These are phyloP conservation scores for Pittosporum tobira DNA, from an alignment of 129 eudicot species.

Conservation along the genomic window DNA sequence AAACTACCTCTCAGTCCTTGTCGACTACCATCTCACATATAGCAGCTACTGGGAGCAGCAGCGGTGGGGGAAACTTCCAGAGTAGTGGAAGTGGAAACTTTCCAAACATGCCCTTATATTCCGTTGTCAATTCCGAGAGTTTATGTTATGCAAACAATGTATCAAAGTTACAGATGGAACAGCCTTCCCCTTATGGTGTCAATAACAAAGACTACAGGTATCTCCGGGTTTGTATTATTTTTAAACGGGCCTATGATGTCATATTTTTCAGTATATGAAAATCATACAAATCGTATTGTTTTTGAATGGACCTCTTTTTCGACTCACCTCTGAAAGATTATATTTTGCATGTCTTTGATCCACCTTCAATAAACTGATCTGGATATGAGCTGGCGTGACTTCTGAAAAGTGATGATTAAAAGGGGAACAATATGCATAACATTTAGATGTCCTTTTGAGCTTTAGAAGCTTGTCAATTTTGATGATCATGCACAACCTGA, in stretches of 20 bases:
- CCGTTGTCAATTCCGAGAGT: conserved; percentile 33
- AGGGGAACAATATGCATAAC: no score
- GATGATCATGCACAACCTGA: background rate
- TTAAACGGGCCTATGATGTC: background rate
- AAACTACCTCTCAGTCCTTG: conserved; percentile 60
- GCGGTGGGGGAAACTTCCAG: conserved; percentile 40
- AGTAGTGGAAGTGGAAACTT: conserved; percentile 41
- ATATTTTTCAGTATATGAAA: no score
- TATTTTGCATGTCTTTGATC: no score
- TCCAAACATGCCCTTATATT: conserved; percentile 42
- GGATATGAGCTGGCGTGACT: no score
- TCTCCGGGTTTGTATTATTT: background rate
- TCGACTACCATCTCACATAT: conserved; percentile 52
- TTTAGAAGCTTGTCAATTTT: background rate
- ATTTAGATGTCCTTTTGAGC: no score
- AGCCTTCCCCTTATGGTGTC: conserved; percentile 45
- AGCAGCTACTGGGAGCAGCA: conserved; percentile 34
- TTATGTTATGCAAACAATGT: conserved; percentile 41
- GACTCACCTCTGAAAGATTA: no score
- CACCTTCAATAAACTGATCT: no score
- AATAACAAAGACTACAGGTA: conserved; percentile 57
- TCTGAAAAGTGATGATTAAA: no score
- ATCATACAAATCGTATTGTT: no score
- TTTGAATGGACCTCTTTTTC: no score
- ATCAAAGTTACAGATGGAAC: conserved; percentile 52